Conservation (phyloP, 2,329 filamentous ascomycete species). For the Cladosporium colombiae region DNA sequence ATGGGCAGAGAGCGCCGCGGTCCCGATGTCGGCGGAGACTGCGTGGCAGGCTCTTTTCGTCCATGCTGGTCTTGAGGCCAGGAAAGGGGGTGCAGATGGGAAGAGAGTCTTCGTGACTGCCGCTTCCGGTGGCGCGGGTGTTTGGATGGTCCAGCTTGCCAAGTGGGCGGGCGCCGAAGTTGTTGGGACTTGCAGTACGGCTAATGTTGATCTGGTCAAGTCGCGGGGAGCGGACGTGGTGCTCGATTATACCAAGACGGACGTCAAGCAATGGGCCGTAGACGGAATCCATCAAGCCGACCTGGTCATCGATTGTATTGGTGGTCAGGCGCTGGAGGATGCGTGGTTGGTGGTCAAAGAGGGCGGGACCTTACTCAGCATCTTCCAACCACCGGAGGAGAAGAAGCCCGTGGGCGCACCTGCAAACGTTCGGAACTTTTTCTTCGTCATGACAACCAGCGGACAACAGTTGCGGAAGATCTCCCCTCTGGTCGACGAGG, state of each 20-base stretch:
- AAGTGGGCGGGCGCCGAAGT: not conserved
- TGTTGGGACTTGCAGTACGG: not conserved
- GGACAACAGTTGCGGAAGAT: not conserved
- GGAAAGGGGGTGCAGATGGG: not conserved
- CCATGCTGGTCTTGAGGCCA: not conserved
- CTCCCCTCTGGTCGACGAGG: not conserved
- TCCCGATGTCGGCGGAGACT: not conserved
- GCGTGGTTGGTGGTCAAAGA: conserved; percentile 2
- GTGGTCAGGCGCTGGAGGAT: not conserved
- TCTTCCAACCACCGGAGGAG: not conserved
- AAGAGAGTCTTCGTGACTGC: conserved; percentile 1
- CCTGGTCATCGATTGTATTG: not conserved
- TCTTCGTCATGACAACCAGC: not conserved
- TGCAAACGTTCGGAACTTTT: not conserved
- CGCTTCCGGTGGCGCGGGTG: not conserved
- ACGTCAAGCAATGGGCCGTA: not conserved
- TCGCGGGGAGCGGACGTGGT: not conserved
- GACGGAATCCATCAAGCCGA: not conserved
- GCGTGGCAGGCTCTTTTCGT: conserved; percentile 8
- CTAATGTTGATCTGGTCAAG: not conserved
- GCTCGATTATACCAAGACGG: not conserved
- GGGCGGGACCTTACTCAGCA: not conserved
- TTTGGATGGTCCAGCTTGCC: not conserved
- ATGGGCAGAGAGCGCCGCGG: not conserved
- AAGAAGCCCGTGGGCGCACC: not conserved